phyloP scores from a whole-genome alignment of 495 filamentous ascomycete species.

The Echria macrotheca region DNA sequence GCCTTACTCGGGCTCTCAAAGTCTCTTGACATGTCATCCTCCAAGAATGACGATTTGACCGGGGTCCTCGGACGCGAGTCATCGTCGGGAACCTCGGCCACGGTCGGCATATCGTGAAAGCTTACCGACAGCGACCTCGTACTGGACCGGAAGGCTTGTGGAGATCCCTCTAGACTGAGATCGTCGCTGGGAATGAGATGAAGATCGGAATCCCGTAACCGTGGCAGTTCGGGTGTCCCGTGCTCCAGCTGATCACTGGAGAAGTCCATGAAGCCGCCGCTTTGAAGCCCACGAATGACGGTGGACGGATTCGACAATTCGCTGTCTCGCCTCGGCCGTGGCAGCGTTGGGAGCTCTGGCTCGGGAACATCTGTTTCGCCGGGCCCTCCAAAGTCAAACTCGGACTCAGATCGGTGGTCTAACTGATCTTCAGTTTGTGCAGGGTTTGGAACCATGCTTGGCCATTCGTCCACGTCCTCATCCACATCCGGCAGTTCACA shows the following conservation, averaged over 20 bases:
- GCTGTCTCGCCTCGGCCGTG: constrained; percentile 27
- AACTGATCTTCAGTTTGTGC: too few relatives aligned
- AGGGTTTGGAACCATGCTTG: too few relatives aligned
- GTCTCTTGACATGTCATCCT: constrained; percentile 23
- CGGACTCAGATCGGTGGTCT: too few relatives aligned
- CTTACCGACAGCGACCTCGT: constrained; percentile 37
- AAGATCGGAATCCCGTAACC: constrained; percentile 22
- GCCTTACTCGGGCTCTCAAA: constrained; percentile 29
- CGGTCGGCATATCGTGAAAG: constrained; percentile 38
- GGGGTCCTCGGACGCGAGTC: constrained; percentile 24
- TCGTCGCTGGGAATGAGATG: constrained; percentile 25
- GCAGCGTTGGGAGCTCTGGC: constrained; percentile 16
- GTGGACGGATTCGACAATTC: constrained; percentile 36
- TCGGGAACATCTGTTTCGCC: constrained; percentile 14
- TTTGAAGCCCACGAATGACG: constrained; percentile 29
- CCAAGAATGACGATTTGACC: constrained; percentile 10
- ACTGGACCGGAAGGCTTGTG: constrained; percentile 32
- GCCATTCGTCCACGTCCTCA: not conserved
- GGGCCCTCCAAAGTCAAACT: constrained; percentile 19
- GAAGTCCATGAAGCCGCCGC: constrained; percentile 22
- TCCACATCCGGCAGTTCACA: too few relatives aligned
- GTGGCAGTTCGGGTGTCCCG: constrained; percentile 33
- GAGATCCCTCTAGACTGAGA: constrained; percentile 39
- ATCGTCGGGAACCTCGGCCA: constrained; percentile 30
- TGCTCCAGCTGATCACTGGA: constrained; percentile 25